Base-by-base conservation (phyloP, 2,329 filamentous ascomycete species). In the Sporothrix euskadiensis region DNA sequence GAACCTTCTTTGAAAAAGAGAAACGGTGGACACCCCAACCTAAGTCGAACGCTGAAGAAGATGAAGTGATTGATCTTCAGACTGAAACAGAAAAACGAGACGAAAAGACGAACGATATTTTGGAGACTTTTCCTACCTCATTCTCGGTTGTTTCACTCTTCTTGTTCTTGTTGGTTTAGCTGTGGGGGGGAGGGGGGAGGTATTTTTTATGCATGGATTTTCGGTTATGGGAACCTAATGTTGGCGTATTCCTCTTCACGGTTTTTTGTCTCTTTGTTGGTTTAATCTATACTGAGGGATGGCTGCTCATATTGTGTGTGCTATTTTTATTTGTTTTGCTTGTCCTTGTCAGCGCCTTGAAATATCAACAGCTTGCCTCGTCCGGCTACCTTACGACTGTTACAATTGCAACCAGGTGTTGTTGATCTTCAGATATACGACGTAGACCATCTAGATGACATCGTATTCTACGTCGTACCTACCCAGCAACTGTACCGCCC, bases 1-100 rank as follows among this genome's bases (percentile, higher is more conserved):
- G 52, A 1, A 22, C 22, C 19, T 22, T 22, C 47, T 52, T 22
- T 0, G 85, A 86, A 74, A 26, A 26, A 89, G 19, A 9, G 49
- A 49, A 54, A 63, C 88, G 47, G n/a, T 26, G 52, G 47, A 30
- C 16, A 10, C 3, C 41, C n/a, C 49, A 54, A 54, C 22, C 32
- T 16, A 32, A 10, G 56, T 57, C 56, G 14, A 26, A 57, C 26
- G 26, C 12, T 63, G 3, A 41, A 41, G 19, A 19, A 22, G 59
- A 65, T 44, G 35, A 44, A 14, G 59, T 44, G 59, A 65, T 44
- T 65, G 59, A 65, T 44, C 59, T 65, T 10, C 59, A 65, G 59
- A 9, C 19, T 35, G 19, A 65, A 65, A 35, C 59, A 65, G 59
- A 65, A 26, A 26, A 26, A 44, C 26, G 12, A 44, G 59, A 65